Evolutionary conservation across 495 filamentous ascomycete species (phyloP).

Genomic region (Geopyxis carbonaria): DNA sequence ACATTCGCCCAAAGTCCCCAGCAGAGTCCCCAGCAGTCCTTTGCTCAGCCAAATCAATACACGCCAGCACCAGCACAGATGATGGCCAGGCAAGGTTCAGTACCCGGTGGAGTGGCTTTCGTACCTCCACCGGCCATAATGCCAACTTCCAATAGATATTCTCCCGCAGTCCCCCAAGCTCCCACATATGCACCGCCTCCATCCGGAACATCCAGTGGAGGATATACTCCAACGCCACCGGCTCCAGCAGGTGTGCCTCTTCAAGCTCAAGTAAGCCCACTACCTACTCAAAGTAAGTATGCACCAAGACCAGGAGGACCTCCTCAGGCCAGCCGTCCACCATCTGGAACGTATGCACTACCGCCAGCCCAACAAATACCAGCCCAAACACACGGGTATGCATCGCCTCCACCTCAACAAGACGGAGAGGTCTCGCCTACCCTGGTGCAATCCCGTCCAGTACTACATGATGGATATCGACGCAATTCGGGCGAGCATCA

Average conservation of each 20-base stretch:
- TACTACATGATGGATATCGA: conserved; percentile 3
- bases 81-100: conserved; percentile 1
- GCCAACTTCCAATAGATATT: conserved; percentile 34
- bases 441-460: background rate
- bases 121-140: conserved; percentile 18
- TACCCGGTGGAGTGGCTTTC: background rate
- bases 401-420: conserved; percentile 1
- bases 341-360: conserved; percentile 24
- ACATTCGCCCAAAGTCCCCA: background rate
- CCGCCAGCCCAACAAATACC: conserved; percentile 15
- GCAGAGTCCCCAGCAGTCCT: conserved; percentile 13
- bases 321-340: conserved; percentile 32
- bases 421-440: no score
- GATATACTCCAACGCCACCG: background rate
- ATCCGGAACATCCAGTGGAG: background rate
- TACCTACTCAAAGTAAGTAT: no score
- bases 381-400: conserved; percentile 32
- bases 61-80: conserved; percentile 31
- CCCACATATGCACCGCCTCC: conserved; percentile 29
- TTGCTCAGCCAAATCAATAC: conserved; percentile 29
- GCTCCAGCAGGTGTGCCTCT: conserved; percentile 75
- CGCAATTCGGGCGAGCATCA: conserved; percentile 16
- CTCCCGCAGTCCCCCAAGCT: conserved; percentile 32
- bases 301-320: conserved; percentile 30
- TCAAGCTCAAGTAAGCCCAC: conserved; percentile 24